Evolutionary conservation across 192 early-diverging fungal species (phyloP).

Genomic region (Gigaspora rosea): DNA sequence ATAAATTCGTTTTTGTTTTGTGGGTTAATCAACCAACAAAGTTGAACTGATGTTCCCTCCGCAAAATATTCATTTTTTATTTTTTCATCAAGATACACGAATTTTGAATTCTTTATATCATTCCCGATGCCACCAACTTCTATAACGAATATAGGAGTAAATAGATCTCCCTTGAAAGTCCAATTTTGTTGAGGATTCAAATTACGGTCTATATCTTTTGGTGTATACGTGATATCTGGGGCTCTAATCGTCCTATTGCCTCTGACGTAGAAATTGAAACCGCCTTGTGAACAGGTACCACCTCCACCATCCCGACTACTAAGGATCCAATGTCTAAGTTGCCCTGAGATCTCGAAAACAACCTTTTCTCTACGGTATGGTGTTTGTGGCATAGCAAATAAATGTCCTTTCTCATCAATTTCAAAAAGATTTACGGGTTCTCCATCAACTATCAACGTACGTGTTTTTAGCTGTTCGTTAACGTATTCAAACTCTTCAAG

Average conservation of each 20-base stretch:
- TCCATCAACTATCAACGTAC: too few species aligned
- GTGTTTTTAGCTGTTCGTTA: conserved; percentile 18
- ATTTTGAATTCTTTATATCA: background rate
- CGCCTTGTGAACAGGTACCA: background rate
- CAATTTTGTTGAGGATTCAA: background rate
- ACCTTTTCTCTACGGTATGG: too few species aligned
- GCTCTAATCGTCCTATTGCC: background rate
- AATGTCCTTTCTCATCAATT: too few species aligned
- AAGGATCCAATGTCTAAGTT: too few species aligned
- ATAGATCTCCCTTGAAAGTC: conserved; percentile 22
- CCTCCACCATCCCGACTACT: too few species aligned
- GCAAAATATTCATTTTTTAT: conserved; percentile 14
- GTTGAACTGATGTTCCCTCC: background rate
- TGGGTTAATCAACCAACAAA: background rate
- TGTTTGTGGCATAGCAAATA: too few species aligned
- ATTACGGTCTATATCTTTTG: conserved; percentile 4
- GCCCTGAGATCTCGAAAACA: too few species aligned
- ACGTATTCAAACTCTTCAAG: background rate
- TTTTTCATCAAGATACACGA: background rate
- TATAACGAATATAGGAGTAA: conserved; percentile 18
- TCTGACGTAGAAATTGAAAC: background rate
- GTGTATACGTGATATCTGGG: conserved; percentile 2
- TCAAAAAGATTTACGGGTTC: too few species aligned
- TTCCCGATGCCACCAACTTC: conserved; percentile 4
- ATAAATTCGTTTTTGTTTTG: background rate